Evolutionary conservation across 371 early-diverging fungal genomes (phyloP), one percentile per base, ranked within the genome.

Genomic region (Fennellomyces sp.): DNA sequence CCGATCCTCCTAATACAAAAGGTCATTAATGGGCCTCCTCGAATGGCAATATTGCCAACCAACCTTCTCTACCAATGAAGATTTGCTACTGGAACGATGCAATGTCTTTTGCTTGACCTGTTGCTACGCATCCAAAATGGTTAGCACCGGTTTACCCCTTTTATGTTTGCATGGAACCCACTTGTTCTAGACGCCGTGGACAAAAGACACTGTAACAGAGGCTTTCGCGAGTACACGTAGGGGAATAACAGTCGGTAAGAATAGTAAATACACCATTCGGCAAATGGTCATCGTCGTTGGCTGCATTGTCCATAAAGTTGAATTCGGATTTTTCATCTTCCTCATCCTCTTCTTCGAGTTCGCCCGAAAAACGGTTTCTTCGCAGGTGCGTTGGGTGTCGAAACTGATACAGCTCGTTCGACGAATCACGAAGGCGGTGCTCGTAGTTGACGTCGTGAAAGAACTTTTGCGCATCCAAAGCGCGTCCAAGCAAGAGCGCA

Each of bases 381-480:
- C 23, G 42, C 25, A 62, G 13, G 31, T 68, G 61, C 28, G 77
- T 45, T 30, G 72, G 75, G 31, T 82, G 78, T 49, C 78, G 77
- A 65, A 95, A 92, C 47, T 85, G 82, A 64, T 94, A 96, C 2
- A 96, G 65, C 57, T 95, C 94, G 57, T 83, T 70, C 4, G 80
- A 62, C 30, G 84, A 88, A 61, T 95, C 96, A n/a, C 91, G 86
- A 56, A 95, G 83, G 4, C 88, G 81, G 70, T 89, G 90, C 39
- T 88, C 88, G 64, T 91, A 94, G 13, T 86, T 89, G 23, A 94
- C 94, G 73, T 96, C 94, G 63, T 94, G 91, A 66, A 96, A 93
- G 62, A 95, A 88, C 49, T 82, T 85, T 69, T 96, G 96, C 10
- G 90, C 82, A 67, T 92, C 95, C 63, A 96, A 69, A 8, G 94